These are phyloP conservation scores for Paratinospora sagittata DNA, from an alignment of 164 flowering plant genomes.

Conservation along the genomic window DNA sequence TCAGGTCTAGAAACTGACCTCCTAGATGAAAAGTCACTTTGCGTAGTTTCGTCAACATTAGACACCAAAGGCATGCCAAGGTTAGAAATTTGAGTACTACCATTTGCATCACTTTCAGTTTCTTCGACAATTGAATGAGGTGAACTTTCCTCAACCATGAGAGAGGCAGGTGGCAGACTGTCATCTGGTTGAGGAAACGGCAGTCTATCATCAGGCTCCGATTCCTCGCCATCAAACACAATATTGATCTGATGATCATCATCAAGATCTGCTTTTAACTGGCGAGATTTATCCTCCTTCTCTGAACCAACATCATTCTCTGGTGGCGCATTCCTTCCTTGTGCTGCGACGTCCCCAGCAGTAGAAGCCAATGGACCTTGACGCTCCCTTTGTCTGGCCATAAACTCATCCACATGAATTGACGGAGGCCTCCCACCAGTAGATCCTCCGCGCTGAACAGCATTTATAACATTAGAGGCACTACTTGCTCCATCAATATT, in stretches of 20 bases:
- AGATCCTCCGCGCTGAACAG: constrained; percentile 70
- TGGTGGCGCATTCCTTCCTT: constrained; percentile 29
- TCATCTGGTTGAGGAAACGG: constrained; percentile 92
- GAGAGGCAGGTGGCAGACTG: constrained; percentile 53
- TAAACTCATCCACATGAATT: constrained; percentile 96
- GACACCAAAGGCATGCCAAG: constrained; percentile 41
- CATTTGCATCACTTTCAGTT: constrained; percentile 64
- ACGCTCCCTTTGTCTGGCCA: constrained; percentile 94
- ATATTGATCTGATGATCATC: constrained; percentile 96
- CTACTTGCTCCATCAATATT: constrained; percentile 54
- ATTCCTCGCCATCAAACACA: constrained; percentile 90
- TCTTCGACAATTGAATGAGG: constrained; percentile 84
- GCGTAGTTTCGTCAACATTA: constrained; percentile 52
- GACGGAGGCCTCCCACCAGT: constrained; percentile 95
- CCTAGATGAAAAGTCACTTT: constrained; percentile 64
- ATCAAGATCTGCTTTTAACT: constrained; percentile 76
- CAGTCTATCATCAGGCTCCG: constrained; percentile 79
- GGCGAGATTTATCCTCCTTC: constrained; percentile 45
- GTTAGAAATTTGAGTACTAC: constrained; percentile 42
- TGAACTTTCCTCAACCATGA: constrained; percentile 49
- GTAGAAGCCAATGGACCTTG: constrained; percentile 44
- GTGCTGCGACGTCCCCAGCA: constrained; percentile 42
- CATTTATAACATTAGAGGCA: constrained; percentile 53
- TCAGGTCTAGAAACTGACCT: constrained; percentile 65
- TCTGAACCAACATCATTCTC: constrained; percentile 36